These are phyloP conservation scores for Gossypium sturtianum DNA, from an alignment of 345 rosid genomes.

Conservation along the genomic window DNA sequence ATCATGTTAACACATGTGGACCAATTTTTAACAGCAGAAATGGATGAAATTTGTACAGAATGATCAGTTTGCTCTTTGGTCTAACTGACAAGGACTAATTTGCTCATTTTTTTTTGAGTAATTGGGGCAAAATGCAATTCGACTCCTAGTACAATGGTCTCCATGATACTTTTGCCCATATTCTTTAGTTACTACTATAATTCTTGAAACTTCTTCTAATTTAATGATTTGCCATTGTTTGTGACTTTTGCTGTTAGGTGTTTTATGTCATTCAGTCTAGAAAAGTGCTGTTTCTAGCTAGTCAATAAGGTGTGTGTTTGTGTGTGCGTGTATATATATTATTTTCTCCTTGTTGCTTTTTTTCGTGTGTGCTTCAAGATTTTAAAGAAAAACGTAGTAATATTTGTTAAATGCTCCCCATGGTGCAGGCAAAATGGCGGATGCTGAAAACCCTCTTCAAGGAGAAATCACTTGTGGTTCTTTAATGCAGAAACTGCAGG, in stretches of 20 bases:
- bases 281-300: not conserved
- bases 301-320: not conserved
- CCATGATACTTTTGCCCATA: not conserved
- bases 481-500: slow-evolving; percentile 83
- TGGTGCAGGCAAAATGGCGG: slow-evolving; percentile 19
- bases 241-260: not conserved
- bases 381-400: not conserved
- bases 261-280: not conserved
- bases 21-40: too few relatives aligned
- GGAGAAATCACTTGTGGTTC: slow-evolving; percentile 83
- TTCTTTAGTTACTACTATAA: not conserved
- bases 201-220: not conserved
- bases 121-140: too few relatives aligned
- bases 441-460: slow-evolving; percentile 17
- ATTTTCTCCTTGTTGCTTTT: not conserved
- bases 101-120: too few relatives aligned
- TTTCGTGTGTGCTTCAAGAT: not conserved
- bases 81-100: too few relatives aligned
- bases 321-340: not conserved
- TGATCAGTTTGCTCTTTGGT: too few relatives aligned
- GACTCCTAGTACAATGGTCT: too few relatives aligned
- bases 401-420: not conserved
- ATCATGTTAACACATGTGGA: too few relatives aligned
- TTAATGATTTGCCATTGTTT: not conserved
- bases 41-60: too few relatives aligned